A percentile compares a stretch with the other conserved stretches of the same genome.
Evolutionary conservation across 2,329 filamentous ascomycete genomes (phyloP).

Genomic region (Westerdykella sp.): DNA sequence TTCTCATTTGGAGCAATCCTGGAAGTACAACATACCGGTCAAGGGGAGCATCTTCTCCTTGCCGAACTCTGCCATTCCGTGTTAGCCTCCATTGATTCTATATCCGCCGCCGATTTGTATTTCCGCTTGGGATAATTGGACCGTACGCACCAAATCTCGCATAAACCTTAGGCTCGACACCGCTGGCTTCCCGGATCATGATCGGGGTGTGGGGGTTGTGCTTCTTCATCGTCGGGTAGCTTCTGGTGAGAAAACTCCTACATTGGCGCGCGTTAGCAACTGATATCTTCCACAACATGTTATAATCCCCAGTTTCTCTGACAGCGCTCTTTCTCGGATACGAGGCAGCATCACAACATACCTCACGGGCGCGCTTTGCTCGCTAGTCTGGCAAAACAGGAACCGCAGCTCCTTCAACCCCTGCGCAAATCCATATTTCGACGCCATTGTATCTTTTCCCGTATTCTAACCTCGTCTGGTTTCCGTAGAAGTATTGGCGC

Average conservation of each 20-base stretch:
- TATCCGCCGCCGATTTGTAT: background rate
- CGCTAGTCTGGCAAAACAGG: slow-evolving; percentile 90
- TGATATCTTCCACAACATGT: background rate
- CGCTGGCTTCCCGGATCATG: slow-evolving; percentile 84
- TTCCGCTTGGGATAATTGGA: background rate
- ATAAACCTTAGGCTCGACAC: slow-evolving; percentile 78
- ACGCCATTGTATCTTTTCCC: slow-evolving; percentile 59
- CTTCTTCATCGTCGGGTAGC: slow-evolving; percentile 99
- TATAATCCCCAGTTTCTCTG: background rate
- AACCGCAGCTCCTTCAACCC: slow-evolving; percentile 93
- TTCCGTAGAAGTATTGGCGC: too few relatives aligned
- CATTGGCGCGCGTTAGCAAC: slow-evolving; percentile 4
- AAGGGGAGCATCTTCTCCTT: slow-evolving; percentile 61
- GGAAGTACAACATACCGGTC: slow-evolving; percentile 44
- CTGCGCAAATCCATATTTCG: slow-evolving; percentile 87
- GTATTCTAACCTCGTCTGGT: too few relatives aligned
- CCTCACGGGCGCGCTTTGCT: slow-evolving; percentile 85
- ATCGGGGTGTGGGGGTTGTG: slow-evolving; percentile 93
- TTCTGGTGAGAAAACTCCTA: slow-evolving; percentile 81
- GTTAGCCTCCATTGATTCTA: slow-evolving; percentile 3
- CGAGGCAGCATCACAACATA: slow-evolving; percentile 38
- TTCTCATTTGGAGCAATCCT: background rate
- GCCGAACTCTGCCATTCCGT: slow-evolving; percentile 50
- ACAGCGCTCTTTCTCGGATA: background rate
- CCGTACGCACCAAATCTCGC: slow-evolving; percentile 74